phyloP scores from a whole-genome alignment of 2,329 filamentous ascomycete species.

The Xenoacremonium recifei region DNA sequence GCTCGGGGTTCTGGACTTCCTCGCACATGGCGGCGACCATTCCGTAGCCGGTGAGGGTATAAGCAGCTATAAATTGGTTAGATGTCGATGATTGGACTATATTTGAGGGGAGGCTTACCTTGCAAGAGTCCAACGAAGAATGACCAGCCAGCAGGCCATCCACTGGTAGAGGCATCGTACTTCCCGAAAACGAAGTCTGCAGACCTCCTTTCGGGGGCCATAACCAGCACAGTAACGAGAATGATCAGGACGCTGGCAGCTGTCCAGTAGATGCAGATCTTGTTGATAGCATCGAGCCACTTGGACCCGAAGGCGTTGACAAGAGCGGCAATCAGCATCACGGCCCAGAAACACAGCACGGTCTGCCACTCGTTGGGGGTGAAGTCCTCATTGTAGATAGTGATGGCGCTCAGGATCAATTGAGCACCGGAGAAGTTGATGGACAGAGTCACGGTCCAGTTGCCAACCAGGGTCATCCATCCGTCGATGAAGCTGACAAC shows the following conservation, averaged over 20 bases:
- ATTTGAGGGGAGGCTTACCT: slow-evolving; percentile 42
- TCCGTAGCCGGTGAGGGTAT: slow-evolving; percentile 45
- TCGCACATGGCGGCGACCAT: slow-evolving; percentile 54
- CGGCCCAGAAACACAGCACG: slow-evolving; percentile 69
- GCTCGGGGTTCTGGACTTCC: slow-evolving; percentile 57
- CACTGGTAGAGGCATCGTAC: slow-evolving; percentile 66
- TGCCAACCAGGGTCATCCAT: slow-evolving; percentile 71
- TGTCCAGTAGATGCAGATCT: slow-evolving; percentile 71
- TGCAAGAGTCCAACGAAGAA: slow-evolving; percentile 55
- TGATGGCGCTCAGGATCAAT: slow-evolving; percentile 65
- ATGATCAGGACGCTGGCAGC: slow-evolving; percentile 67
- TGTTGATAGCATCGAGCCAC: slow-evolving; percentile 64
- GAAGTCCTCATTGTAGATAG: slow-evolving; percentile 60
- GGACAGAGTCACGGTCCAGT: slow-evolving; percentile 67
- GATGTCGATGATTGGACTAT: too few species aligned
- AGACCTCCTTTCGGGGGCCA: slow-evolving; percentile 60
- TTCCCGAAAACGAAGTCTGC: slow-evolving; percentile 64
- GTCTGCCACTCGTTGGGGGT: slow-evolving; percentile 64
- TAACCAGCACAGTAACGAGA: slow-evolving; percentile 65
- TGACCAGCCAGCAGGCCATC: slow-evolving; percentile 65
- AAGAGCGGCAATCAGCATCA: slow-evolving; percentile 59
- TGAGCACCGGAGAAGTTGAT: slow-evolving; percentile 68
- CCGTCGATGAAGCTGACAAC: slow-evolving; percentile 69
- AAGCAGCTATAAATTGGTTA: slow-evolving; percentile 30
- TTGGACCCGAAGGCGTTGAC: slow-evolving; percentile 62